A percentile compares a stretch with the other conserved stretches of the same genome.
These are phyloP conservation scores for Globisporangium nodosum DNA, from an alignment of 352 stramenopile genomes.

Conservation along the genomic window DNA sequence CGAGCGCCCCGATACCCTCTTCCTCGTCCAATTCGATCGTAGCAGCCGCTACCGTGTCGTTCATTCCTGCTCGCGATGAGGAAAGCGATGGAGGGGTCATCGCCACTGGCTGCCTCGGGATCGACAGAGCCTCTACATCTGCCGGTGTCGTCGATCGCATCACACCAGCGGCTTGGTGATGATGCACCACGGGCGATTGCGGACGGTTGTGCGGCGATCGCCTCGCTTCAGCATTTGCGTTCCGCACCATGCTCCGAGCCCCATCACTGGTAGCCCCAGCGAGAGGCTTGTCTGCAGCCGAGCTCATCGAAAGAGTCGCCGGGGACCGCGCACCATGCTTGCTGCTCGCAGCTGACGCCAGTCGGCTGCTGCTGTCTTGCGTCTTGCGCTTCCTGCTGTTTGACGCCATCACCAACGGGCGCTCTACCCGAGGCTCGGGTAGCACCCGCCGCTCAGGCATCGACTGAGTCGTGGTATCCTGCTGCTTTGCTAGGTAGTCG, in stretches of 20 bases:
- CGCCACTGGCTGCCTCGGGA: conserved; percentile 3
- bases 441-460: conserved; percentile 2
- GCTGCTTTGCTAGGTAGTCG: conserved; percentile 26
- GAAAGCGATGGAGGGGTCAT: background rate
- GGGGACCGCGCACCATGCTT: background rate
- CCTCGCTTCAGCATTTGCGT: conserved; percentile 36
- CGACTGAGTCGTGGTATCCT: conserved; percentile 8
- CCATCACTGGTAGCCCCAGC: conserved; percentile 9
- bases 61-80: conserved; percentile 1
- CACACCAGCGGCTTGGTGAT: background rate
- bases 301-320: conserved; percentile 1
- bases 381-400: conserved; percentile 40
- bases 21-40: conserved; percentile 1
- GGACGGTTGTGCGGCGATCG: conserved; percentile 14
- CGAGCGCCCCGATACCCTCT: background rate
- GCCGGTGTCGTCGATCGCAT: background rate
- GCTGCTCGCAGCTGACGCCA: background rate
- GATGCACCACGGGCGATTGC: conserved; percentile 2
- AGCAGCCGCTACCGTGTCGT: background rate
- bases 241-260: conserved; percentile 32
- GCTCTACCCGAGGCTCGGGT: conserved; percentile 37
- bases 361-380: conserved; percentile 3
- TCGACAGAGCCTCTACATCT: background rate
- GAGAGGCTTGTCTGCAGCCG: conserved; percentile 2
- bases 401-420: conserved; percentile 18